Evolutionary conservation across 257 asterid species (phyloP).

Genomic region (Catharanthus roseus): DNA sequence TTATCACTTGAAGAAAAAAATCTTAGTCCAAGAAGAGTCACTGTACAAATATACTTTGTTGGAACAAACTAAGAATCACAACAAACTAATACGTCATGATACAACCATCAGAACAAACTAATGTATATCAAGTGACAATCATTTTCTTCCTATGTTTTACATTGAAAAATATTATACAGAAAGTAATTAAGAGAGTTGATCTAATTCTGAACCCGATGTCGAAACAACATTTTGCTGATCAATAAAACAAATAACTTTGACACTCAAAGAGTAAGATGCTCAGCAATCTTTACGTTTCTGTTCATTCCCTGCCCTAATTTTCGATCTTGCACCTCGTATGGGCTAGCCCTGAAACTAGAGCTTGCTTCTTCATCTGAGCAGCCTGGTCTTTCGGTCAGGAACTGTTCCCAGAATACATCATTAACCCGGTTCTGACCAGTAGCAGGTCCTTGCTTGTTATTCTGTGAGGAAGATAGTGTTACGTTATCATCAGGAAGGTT

Average conservation of each 20-base stretch:
- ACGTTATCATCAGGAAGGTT: constrained; percentile 24
- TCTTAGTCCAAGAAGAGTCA: no score
- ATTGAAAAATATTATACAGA: not conserved
- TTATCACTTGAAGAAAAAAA: no score
- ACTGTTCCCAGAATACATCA: constrained; percentile 94
- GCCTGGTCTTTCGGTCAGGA: constrained; percentile 85
- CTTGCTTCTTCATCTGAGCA: constrained; percentile 76
- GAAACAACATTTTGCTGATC: not conserved
- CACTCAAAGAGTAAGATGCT: constrained; percentile 62
- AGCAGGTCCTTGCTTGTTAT: constrained; percentile 37
- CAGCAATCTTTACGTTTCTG: constrained; percentile 43
- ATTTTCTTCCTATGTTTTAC: not conserved
- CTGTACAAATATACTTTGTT: no score
- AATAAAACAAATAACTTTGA: not conserved
- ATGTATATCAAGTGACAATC: no score
- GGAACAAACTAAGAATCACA: no score
- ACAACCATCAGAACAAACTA: no score
- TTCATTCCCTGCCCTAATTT: constrained; percentile 43
- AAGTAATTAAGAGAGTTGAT: not conserved
- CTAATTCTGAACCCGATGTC: not conserved
- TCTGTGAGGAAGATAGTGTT: constrained; percentile 27
- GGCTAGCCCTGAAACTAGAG: constrained; percentile 43
- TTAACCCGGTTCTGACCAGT: constrained; percentile 50
- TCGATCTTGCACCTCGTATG: constrained; percentile 41
- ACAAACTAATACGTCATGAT: no score